Conservation (phyloP, 2,329 filamentous ascomycete genomes). For the Diplodia seriata region DNA sequence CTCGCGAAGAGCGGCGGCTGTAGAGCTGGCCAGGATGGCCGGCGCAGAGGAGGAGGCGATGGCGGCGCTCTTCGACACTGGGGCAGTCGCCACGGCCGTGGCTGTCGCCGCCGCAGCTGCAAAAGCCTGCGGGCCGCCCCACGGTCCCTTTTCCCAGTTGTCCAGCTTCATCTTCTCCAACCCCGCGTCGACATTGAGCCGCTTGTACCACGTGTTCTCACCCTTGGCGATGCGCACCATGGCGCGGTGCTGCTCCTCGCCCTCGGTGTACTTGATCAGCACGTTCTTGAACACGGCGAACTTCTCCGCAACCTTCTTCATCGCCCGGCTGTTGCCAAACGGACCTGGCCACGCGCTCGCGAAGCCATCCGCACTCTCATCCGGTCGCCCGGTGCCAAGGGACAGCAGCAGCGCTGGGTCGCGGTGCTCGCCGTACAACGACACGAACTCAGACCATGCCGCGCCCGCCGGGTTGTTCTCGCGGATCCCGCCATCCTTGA, state of each 20-base stretch:
- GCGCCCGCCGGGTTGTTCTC: conserved; percentile 59
- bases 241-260: conserved; percentile 56
- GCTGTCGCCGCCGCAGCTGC: conserved; percentile 36
- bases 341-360: conserved; percentile 55
- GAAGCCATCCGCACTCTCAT: conserved; percentile 55
- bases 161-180: conserved; percentile 56
- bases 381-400: conserved; percentile 56
- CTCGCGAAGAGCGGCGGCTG: neutral
- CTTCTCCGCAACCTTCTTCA: conserved; percentile 57
- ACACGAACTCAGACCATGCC: conserved; percentile 56
- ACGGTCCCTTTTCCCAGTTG: conserved; percentile 54
- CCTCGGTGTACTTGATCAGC: conserved; percentile 60
- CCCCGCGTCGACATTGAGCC: conserved; percentile 55
- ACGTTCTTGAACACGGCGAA: conserved; percentile 58
- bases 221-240: conserved; percentile 56
- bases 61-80: neutral
- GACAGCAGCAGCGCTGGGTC: conserved; percentile 55
- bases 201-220: conserved; percentile 60
- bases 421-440: conserved; percentile 52
- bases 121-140: conserved; percentile 42
- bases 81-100: conserved; percentile 35
- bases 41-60: neutral
- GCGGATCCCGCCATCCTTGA: conserved; percentile 60
- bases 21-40: neutral
- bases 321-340: conserved; percentile 49